Evolutionary conservation across 2,329 filamentous ascomycete genomes (phyloP).

Genomic region (Davidsoniella australis): DNA sequence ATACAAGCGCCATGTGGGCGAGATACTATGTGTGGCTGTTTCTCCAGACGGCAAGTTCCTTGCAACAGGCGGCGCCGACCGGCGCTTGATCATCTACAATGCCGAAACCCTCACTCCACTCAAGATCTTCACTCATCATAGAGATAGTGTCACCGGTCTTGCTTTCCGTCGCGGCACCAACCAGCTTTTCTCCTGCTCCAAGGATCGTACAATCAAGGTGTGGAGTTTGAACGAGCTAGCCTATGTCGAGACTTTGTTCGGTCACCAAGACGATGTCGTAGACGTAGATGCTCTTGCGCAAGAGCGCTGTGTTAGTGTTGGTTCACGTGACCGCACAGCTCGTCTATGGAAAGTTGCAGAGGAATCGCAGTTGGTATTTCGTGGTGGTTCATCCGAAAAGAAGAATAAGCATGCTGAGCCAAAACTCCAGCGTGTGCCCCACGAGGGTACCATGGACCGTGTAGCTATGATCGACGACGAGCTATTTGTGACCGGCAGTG

Average conservation of each 20-base stretch:
- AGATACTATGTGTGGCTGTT: constrained; percentile 70
- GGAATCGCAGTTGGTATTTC: constrained; percentile 88
- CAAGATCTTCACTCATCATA: constrained; percentile 78
- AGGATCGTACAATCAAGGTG: constrained; percentile 85
- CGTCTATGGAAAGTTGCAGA: constrained; percentile 92
- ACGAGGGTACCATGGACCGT: constrained; percentile 77
- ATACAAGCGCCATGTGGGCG: constrained; percentile 61
- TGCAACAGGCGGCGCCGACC: constrained; percentile 75
- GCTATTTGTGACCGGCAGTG: constrained; percentile 81
- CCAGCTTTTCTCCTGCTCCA: constrained; percentile 79
- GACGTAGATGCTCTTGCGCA: constrained; percentile 69
- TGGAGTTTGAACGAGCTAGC: constrained; percentile 87
- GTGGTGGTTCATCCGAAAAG: constrained; percentile 54
- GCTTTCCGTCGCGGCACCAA: constrained; percentile 78
- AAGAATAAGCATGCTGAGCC: constrained; percentile 21
- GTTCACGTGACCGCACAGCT: constrained; percentile 78
- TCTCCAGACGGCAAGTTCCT: constrained; percentile 82
- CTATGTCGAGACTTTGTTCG: constrained; percentile 90
- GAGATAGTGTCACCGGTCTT: constrained; percentile 70
- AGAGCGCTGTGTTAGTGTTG: constrained; percentile 82
- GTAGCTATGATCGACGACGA: constrained; percentile 78
- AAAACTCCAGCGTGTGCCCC: constrained; percentile 31
- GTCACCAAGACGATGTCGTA: constrained; percentile 81
- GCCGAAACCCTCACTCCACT: constrained; percentile 61
- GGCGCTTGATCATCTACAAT: constrained; percentile 75